A percentile compares a stretch with the other conserved stretches of the same genome.
phyloP scores from a whole-genome alignment of 768 basidiomycete species.

The Phlebiopsis gigantea region DNA sequence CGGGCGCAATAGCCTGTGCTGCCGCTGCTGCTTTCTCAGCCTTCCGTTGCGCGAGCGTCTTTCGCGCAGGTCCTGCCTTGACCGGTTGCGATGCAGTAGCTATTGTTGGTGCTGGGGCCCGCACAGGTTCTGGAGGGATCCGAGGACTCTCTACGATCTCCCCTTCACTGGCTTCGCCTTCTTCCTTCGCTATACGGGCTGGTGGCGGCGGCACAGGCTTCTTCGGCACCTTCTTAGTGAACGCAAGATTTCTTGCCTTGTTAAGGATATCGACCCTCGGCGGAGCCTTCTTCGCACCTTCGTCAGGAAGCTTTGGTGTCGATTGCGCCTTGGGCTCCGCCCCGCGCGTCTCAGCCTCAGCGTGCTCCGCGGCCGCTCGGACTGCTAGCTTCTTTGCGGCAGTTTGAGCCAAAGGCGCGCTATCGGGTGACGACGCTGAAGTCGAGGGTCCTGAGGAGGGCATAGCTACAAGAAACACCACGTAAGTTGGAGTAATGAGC shows the following conservation, averaged over 20 bases:
- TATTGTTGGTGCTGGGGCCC: not conserved
- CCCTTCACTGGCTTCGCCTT: slow-evolving; percentile 23
- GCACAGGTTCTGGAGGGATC: not conserved
- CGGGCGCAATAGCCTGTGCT: not conserved
- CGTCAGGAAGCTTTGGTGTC: not conserved
- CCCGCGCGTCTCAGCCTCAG: slow-evolving; percentile 20
- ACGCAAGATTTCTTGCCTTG: not conserved
- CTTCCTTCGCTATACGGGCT: slow-evolving; percentile 12
- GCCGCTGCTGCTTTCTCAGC: not conserved
- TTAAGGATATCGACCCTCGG: slow-evolving; percentile 1
- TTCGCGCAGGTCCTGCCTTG: not conserved
- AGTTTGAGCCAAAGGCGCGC: slow-evolving; percentile 8
- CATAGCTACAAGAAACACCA: not conserved
- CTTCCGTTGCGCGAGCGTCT: not conserved
- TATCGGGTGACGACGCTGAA: slow-evolving; percentile 10
- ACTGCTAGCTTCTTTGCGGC: not conserved
- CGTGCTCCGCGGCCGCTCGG: slow-evolving; percentile 14
- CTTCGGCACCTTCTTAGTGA: slow-evolving; percentile 1
- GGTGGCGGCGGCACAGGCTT: not conserved
- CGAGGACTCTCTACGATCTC: slow-evolving; percentile 17
- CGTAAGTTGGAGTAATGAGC: slow-evolving; percentile 15
- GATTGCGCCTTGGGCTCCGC: slow-evolving; percentile 34
- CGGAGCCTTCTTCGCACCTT: not conserved
- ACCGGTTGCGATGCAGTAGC: not conserved
- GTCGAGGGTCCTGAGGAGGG: slow-evolving; percentile 15